Conservation (phyloP, 768 basidiomycete species). For the Hygrophoropsis aurantiaca region DNA sequence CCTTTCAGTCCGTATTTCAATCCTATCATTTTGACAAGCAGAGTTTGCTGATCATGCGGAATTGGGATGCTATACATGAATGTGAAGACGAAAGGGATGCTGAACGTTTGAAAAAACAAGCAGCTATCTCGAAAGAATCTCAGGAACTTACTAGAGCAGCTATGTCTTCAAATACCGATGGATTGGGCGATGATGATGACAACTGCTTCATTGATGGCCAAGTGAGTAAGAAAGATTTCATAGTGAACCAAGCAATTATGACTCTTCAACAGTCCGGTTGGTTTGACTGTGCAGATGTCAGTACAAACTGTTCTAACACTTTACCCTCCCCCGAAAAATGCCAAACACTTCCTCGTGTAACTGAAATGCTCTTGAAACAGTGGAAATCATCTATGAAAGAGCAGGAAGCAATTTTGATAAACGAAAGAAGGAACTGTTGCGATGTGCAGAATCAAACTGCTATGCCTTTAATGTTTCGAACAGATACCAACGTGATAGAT, state of each 20-base stretch:
- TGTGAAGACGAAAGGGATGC: conserved; percentile 35
- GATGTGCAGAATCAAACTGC: background rate
- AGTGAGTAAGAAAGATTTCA: background rate
- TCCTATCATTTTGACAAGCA: background rate
- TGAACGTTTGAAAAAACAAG: conserved; percentile 20
- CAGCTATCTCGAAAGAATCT: background rate
- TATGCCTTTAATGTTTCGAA: too few species aligned
- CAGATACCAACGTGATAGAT: too few species aligned
- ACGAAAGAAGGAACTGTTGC: background rate
- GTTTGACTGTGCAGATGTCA: background rate
- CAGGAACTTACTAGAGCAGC: background rate
- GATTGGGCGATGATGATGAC: too few species aligned
- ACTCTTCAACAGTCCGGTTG: conserved; percentile 1
- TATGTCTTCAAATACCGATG: too few species aligned
- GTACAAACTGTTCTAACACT: background rate
- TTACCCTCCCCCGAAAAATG: background rate
- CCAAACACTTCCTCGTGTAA: too few species aligned
- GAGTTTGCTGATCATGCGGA: conserved; percentile 19
- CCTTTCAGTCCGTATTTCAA: conserved; percentile 5
- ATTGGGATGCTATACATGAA: conserved; percentile 34
- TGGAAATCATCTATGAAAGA: background rate
- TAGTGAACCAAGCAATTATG: background rate
- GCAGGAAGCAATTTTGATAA: background rate
- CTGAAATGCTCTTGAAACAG: too few species aligned
- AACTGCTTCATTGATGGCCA: too few species aligned